Percentiles rank a stretch among this genome's conserved stretches.
Evolutionary conservation across 441 rosid species (phyloP).

Genomic region (Adansonia gregorii): DNA sequence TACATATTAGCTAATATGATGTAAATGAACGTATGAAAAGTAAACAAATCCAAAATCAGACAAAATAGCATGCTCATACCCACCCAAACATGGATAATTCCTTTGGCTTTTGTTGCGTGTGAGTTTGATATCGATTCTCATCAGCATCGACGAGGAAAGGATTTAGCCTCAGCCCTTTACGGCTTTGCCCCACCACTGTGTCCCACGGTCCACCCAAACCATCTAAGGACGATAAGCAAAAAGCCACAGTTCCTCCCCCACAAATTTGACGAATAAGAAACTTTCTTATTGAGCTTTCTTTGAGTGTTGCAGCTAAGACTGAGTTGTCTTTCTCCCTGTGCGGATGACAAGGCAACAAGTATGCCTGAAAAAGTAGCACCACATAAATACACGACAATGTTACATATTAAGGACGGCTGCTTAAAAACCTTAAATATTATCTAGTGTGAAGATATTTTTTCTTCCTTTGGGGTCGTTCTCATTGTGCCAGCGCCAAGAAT

Average conservation of each 20-base stretch:
- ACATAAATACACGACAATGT: background rate
- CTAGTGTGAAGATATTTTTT: background rate
- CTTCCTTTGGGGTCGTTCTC: constrained; percentile 24
- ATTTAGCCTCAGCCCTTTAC: background rate
- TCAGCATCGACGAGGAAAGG: background rate
- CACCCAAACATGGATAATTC: background rate
- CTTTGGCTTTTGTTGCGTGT: background rate
- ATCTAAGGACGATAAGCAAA: background rate
- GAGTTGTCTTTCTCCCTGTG: constrained; percentile 13
- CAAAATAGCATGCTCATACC: too few relatives aligned
- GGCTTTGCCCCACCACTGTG: background rate
- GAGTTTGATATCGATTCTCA: background rate
- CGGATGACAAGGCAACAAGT: constrained; percentile 24
- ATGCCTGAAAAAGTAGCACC: constrained; percentile 33
- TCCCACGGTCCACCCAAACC: background rate
- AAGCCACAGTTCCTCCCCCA: background rate
- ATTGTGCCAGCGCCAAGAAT: constrained; percentile 21
- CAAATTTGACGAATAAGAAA: background rate
- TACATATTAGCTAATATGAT: too few relatives aligned
- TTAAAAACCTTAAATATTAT: background rate
- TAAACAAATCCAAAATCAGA: too few relatives aligned
- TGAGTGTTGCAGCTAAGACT: background rate
- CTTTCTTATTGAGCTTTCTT: background rate
- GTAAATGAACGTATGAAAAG: too few relatives aligned
- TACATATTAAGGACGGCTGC: constrained; percentile 6